Evolutionary conservation across 225 moss, liverwort and hornwort species (phyloP).

Genomic region (Polytrichum commune): DNA sequence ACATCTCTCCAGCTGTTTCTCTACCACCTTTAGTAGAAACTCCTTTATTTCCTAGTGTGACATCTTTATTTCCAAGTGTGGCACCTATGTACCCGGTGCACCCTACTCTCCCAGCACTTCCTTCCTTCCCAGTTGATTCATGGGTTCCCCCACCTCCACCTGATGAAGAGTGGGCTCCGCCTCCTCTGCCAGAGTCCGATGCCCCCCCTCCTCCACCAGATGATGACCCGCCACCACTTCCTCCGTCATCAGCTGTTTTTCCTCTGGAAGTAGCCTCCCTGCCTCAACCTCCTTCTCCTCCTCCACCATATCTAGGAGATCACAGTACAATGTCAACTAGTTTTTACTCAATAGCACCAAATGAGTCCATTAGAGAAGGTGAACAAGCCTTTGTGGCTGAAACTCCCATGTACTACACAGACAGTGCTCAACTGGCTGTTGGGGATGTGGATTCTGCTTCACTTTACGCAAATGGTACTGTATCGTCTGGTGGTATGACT

Average conservation of each 20-base stretch:
- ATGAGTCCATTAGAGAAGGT: constrained; percentile 24
- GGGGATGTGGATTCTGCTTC: constrained; percentile 23
- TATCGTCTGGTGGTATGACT: constrained; percentile 16
- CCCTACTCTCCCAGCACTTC: constrained; percentile 20
- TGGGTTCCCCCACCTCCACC: constrained; percentile 72
- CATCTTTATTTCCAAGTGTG: constrained; percentile 35
- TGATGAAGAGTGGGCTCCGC: constrained; percentile 63
- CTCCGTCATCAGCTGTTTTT: constrained; percentile 19
- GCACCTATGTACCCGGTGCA: constrained; percentile 17
- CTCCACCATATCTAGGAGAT: constrained; percentile 14
- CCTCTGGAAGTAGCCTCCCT: constrained; percentile 3
- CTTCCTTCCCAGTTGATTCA: constrained; percentile 39
- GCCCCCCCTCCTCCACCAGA: constrained; percentile 65
- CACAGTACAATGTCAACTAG: constrained; percentile 7
- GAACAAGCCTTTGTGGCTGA: constrained; percentile 1
- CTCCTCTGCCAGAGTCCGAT: constrained; percentile 61
- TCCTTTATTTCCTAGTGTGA: constrained; percentile 35
- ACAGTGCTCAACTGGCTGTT: constrained; percentile 20
- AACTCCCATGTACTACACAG: constrained; percentile 22
- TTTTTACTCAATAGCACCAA: constrained; percentile 25
- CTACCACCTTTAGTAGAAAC: constrained; percentile 25
- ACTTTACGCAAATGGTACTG: constrained; percentile 31
- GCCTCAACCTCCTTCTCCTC: constrained; percentile 9
- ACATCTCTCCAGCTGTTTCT: constrained; percentile 23
- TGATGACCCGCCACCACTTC: constrained; percentile 41